These are phyloP conservation scores for Potentilla sterilis DNA, from an alignment of 306 rosid species.

Conservation along the genomic window DNA sequence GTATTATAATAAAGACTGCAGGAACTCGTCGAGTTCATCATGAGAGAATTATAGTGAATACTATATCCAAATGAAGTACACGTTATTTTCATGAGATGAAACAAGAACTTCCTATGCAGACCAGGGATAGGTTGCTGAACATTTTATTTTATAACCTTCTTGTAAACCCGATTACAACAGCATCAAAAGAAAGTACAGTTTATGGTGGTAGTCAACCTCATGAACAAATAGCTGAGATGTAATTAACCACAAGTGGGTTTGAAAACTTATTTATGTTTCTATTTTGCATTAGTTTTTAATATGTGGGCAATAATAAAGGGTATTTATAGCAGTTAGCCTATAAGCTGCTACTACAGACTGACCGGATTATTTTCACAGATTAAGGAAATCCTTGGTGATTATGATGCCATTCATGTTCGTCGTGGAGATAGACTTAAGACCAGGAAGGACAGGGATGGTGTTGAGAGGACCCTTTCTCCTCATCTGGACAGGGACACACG, in stretches of 20 bases:
- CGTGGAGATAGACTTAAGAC: slow-evolving; percentile 94
- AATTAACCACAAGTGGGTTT: background rate
- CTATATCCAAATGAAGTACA: no score
- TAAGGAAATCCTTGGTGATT: slow-evolving; percentile 54
- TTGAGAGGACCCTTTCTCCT: slow-evolving; percentile 71
- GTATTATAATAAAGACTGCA: background rate
- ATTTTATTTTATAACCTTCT: background rate
- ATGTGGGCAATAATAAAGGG: background rate
- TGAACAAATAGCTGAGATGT: background rate
- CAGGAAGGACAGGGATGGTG: slow-evolving; percentile 87
- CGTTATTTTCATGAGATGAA: background rate
- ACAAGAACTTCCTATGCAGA: background rate
- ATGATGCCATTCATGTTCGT: slow-evolving; percentile 93
- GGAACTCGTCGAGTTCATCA: background rate
- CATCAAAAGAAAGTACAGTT: background rate
- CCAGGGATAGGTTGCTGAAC: slow-evolving; percentile 1
- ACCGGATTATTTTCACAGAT: slow-evolving; percentile 38
- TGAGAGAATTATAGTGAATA: background rate
- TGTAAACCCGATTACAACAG: no score
- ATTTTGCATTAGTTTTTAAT: background rate
- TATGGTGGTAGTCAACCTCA: background rate
- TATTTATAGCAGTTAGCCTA: background rate
- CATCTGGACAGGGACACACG: slow-evolving; percentile 94
- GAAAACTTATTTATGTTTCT: background rate
- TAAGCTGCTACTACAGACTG: slow-evolving; percentile 11